These are phyloP conservation scores for Pythium chondricola DNA, from an alignment of 352 stramenopile species.

Conservation along the genomic window DNA sequence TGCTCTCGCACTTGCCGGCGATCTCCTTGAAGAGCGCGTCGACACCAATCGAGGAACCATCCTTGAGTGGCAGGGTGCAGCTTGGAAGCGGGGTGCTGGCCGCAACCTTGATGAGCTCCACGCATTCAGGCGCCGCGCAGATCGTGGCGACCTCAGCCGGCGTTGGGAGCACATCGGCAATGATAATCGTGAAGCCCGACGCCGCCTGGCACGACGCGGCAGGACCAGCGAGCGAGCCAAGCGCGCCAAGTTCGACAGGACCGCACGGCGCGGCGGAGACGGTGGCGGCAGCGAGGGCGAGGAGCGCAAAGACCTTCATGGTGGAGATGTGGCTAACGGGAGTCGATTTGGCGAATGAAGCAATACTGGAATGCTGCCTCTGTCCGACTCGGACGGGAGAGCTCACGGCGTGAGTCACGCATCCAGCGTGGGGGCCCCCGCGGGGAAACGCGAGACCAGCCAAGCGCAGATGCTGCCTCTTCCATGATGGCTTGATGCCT, in stretches of 20 bases:
- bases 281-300: constrained; percentile 4
- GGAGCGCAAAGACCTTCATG: constrained; percentile 15
- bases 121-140: constrained; percentile 13
- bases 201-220: constrained; percentile 9
- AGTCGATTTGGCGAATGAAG: constrained; percentile 9
- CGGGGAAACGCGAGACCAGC: too few relatives aligned
- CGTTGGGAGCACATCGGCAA: constrained; percentile 1
- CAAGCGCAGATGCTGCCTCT: too few relatives aligned
- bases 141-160: constrained; percentile 6
- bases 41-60: not conserved
- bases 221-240: constrained; percentile 3
- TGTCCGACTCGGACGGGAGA: not conserved
- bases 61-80: constrained; percentile 7
- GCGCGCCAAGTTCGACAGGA: constrained; percentile 7
- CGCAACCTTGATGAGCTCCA: constrained; percentile 3
- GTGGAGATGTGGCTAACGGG: constrained; percentile 1
- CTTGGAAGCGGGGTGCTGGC: constrained; percentile 6
- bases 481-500: too few relatives aligned
- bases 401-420: too few relatives aligned
- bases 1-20: constrained; percentile 4
- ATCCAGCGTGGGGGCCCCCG: too few relatives aligned
- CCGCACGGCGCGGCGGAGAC: constrained; percentile 2
- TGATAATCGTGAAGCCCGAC: constrained; percentile 5
- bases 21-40: constrained; percentile 6
- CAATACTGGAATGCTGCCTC: not conserved